Conservation (phyloP, 1,284 basidiomycete species). For the Hemileia vastatrix region DNA sequence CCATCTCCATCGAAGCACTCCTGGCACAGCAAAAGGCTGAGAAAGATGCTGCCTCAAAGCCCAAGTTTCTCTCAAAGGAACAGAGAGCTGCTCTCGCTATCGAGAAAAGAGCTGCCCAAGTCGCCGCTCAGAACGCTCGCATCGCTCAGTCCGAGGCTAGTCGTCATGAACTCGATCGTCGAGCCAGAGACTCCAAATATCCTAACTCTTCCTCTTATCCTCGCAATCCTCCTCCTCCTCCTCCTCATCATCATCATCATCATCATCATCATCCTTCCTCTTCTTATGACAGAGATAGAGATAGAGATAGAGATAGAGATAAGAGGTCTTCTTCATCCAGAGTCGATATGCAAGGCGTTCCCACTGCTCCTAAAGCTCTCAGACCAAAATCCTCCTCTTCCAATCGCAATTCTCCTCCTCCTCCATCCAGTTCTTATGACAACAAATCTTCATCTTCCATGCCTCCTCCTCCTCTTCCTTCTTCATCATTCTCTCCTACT, state of each 20-base stretch:
- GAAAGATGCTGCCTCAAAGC: slow-evolving; percentile 75
- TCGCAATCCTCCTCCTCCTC: background rate
- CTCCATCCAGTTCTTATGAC: slow-evolving; percentile 13
- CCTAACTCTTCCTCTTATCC: slow-evolving; percentile 2
- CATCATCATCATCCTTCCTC: background rate
- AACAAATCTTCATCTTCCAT: background rate
- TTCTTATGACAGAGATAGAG: slow-evolving; percentile 1
- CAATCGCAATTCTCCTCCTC: background rate
- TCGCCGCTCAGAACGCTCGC: slow-evolving; percentile 17
- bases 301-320: too few relatives aligned
- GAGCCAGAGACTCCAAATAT: slow-evolving; percentile 52
- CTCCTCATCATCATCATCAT: background rate
- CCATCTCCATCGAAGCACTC: slow-evolving; percentile 61
- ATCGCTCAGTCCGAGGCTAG: slow-evolving; percentile 4
- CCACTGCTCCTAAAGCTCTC: slow-evolving; percentile 18
- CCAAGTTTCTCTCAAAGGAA: slow-evolving; percentile 77
- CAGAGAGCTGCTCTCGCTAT: slow-evolving; percentile 79
- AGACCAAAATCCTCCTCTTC: background rate
- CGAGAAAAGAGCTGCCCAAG: slow-evolving; percentile 68
- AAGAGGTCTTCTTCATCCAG: slow-evolving; percentile 3
- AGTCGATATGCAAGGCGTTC: slow-evolving; percentile 20
- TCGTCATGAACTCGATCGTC: slow-evolving; percentile 58
- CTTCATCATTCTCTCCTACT: slow-evolving; percentile 1
- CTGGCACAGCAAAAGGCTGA: slow-evolving; percentile 75
- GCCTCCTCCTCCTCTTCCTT: slow-evolving; percentile 4